Evolutionary conservation across 768 basidiomycete genomes (phyloP), one percentile per base, ranked within the genome.

Genomic region (Exsudoporus frostii): DNA sequence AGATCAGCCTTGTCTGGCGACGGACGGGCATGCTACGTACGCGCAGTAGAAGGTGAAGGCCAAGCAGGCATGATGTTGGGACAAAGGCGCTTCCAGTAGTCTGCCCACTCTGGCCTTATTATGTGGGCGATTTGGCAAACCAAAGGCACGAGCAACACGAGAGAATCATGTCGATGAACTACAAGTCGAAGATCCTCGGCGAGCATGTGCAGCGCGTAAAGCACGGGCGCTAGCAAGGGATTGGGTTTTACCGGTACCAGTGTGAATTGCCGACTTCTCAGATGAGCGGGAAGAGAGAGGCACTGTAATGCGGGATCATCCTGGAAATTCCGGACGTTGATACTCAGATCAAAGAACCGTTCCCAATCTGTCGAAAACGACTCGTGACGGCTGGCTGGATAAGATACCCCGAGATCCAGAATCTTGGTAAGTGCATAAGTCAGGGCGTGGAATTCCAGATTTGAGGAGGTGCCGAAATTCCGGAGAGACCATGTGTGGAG

Each of bases 61-160:
- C 90, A 90, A 27, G 69, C 66, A n/a, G 73, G 70, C 58, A 79
- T 72, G 25, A 78, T 77, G 41, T 80, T 78, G 4, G 92, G 89
- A 59, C 84, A 83, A 38, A 92, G 72, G 13, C 92, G 80, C 62
- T 87, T 86, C 94, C 93, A 96, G 65, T 94, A 94, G 70, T 97
- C 92, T 7, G 82, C 82, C 94, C 93, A 96, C 64, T 92, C 92
- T 0, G 85, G 83, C 19, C 89, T 81, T 15, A 90, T 79, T 14
- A 81, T 72, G 22, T 78, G 64, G 49, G 86, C 84, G 51, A 88
- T 67, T 5, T 76, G 74, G 64, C 86, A 87, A 29, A 90, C 78
- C 29, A 89, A 58, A 8, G 83, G 81, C 9, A 78, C 84, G 10
- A 94, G 72, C 47, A 73, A 70, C 38, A 79, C 61, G 34, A 94